phyloP scores from a whole-genome alignment of 345 rosid species.

The Carallia brachiata region DNA sequence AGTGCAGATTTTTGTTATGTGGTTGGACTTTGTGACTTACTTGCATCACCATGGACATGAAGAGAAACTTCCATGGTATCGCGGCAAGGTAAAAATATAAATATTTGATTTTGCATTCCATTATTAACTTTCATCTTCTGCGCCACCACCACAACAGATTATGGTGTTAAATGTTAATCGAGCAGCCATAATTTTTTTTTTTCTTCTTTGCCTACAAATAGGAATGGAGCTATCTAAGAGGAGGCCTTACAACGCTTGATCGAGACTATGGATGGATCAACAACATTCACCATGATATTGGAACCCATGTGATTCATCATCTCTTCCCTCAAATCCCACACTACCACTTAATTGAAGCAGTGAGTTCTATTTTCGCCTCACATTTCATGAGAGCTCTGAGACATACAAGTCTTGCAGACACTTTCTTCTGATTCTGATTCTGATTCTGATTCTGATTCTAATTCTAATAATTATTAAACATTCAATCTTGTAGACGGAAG shows the following conservation, averaged over 20 bases:
- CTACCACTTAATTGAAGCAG: constrained; percentile 80
- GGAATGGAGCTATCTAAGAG: constrained; percentile 89
- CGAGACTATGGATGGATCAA: constrained; percentile 79
- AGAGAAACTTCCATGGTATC: constrained; percentile 88
- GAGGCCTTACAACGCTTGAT: constrained; percentile 86
- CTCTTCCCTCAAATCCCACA: constrained; percentile 97
- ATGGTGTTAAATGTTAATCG: neutral
- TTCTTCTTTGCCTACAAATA: constrained; percentile 10
- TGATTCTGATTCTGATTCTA: neutral
- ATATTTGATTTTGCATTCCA: neutral
- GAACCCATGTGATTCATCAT: constrained; percentile 91
- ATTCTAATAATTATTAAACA: neutral
- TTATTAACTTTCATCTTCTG: neutral
- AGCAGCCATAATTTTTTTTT: neutral
- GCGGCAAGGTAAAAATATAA: constrained; percentile 66
- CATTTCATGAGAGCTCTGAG: neutral
- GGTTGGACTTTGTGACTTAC: constrained; percentile 91
- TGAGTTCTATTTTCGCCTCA: constrained; percentile 21
- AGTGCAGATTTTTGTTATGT: constrained; percentile 63
- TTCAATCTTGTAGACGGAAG: constrained; percentile 47
- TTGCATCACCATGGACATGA: constrained; percentile 91
- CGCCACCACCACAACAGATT: neutral
- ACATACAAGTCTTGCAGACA: neutral
- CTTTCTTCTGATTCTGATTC: neutral
- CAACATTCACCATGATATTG: constrained; percentile 82